A percentile compares a stretch with the other conserved stretches of the same genome.
phyloP scores from a whole-genome alignment of 495 filamentous ascomycete genomes.

The Penicillium herquei region DNA sequence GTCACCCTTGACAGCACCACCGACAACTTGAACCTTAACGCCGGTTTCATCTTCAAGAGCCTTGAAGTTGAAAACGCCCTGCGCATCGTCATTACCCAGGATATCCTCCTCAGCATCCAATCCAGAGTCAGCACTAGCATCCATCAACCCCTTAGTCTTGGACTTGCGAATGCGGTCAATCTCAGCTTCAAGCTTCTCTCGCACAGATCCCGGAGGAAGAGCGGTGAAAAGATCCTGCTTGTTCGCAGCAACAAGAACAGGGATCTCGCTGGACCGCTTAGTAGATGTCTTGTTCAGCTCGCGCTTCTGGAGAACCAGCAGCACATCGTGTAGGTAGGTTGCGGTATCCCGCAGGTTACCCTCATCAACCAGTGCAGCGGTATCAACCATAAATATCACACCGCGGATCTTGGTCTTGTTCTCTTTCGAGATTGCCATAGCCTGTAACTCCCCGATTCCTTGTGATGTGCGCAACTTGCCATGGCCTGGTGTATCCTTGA shows the following conservation, averaged over 20 bases:
- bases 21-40: conserved; percentile 70
- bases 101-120: conserved; percentile 76
- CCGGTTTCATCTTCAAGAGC: conserved; percentile 78
- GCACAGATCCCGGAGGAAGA: conserved; percentile 75
- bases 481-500: conserved; percentile 91
- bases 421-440: conserved; percentile 47
- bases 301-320: conserved; percentile 77
- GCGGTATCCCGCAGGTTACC: conserved; percentile 58
- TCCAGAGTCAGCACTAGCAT: conserved; percentile 56
- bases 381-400: conserved; percentile 86
- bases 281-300: conserved; percentile 53
- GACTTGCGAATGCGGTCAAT: conserved; percentile 75
- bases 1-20: conserved; percentile 72
- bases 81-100: conserved; percentile 71
- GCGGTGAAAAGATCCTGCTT: conserved; percentile 96
- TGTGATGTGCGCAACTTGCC: conserved; percentile 76
- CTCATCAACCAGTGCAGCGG: conserved; percentile 66
- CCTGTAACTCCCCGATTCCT: conserved; percentile 36
- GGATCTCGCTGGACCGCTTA: conserved; percentile 60
- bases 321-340: conserved; percentile 81
- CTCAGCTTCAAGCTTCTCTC: conserved; percentile 73
- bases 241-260: conserved; percentile 84
- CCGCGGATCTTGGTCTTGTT: conserved; percentile 60
- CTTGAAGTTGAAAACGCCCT: conserved; percentile 73
- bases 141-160: conserved; percentile 76